A percentile compares a stretch with the other conserved stretches of the same genome.
phyloP scores from a whole-genome alignment of 768 basidiomycete genomes.

The Leucosporidium creatinivorum region DNA sequence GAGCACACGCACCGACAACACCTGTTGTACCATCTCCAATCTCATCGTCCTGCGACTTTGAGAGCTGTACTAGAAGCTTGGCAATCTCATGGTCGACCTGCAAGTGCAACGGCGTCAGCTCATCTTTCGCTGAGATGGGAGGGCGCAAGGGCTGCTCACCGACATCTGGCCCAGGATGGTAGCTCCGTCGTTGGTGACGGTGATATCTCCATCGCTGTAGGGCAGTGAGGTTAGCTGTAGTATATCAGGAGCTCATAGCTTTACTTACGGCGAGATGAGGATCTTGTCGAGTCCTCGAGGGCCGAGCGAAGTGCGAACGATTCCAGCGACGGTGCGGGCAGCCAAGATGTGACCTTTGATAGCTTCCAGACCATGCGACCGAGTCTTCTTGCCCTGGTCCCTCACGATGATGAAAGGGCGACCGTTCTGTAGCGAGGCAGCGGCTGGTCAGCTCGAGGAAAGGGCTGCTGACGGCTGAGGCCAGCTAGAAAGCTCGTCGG shows the following conservation, averaged over 20 bases:
- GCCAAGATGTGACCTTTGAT: slow-evolving; percentile 98
- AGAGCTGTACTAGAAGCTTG: slow-evolving; percentile 90
- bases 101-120: background rate
- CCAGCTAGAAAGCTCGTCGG: no score
- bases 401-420: slow-evolving; percentile 96
- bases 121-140: background rate
- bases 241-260: slow-evolving; percentile 37
- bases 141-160: slow-evolving; percentile 11
- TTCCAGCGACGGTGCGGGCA: slow-evolving; percentile 85
- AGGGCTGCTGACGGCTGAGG: no score
- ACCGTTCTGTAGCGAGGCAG: slow-evolving; percentile 51
- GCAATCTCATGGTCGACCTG: slow-evolving; percentile 94
- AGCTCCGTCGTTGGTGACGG: slow-evolving; percentile 97
- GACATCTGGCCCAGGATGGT: slow-evolving; percentile 98
- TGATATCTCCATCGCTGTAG: slow-evolving; percentile 80
- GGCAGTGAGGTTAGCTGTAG: no score
- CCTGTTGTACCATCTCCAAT: slow-evolving; percentile 99
- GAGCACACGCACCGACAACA: slow-evolving; percentile 73
- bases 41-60: slow-evolving; percentile 98
- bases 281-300: slow-evolving; percentile 60
- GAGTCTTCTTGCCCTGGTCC: slow-evolving; percentile 85
- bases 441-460: background rate
- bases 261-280: slow-evolving; percentile 42
- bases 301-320: slow-evolving; percentile 87
- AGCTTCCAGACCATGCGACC: slow-evolving; percentile 84